These are phyloP conservation scores for Monascus ruber DNA, from an alignment of 2,329 filamentous ascomycete genomes.

Conservation along the genomic window DNA sequence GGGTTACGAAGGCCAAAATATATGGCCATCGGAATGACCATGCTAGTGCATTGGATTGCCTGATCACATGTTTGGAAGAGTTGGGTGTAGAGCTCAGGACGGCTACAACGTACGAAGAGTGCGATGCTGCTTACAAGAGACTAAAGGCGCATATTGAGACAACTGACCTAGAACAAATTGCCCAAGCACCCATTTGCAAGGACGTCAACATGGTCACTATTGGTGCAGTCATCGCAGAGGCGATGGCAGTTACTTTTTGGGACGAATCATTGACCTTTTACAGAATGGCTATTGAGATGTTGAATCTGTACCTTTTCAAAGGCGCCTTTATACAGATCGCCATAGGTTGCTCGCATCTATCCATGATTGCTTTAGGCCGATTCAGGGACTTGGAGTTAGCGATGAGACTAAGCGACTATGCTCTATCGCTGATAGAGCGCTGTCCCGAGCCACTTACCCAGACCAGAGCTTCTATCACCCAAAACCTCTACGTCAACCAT, in stretches of 20 bases:
- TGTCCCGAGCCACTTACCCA: conserved; percentile 44
- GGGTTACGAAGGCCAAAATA: conserved; percentile 71
- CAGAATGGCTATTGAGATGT: conserved; percentile 46
- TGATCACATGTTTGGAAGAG: conserved; percentile 60
- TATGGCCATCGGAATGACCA: conserved; percentile 64
- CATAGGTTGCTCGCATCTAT: conserved; percentile 48
- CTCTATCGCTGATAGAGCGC: conserved; percentile 40
- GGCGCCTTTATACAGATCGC: conserved; percentile 48
- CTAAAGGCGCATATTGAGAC: conserved; percentile 49
- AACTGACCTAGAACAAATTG: conserved; percentile 38
- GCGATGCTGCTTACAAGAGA: conserved; percentile 61
- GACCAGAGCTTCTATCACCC: conserved; percentile 45
- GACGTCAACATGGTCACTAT: conserved; percentile 33
- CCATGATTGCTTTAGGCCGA: conserved; percentile 44
- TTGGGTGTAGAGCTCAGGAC: conserved; percentile 57
- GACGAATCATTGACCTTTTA: conserved; percentile 49
- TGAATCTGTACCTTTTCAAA: conserved; percentile 43
- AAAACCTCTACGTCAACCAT: conserved; percentile 53
- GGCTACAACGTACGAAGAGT: conserved; percentile 60
- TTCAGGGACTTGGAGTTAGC: conserved; percentile 48
- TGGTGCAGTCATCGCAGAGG: conserved; percentile 46
- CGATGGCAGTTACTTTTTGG: conserved; percentile 50
- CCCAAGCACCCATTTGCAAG: conserved; percentile 29
- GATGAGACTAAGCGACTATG: conserved; percentile 41
- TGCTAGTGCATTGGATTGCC: conserved; percentile 52